phyloP scores from a whole-genome alignment of 2,329 filamentous ascomycete genomes.

The Aspergillus puulaauensis region DNA sequence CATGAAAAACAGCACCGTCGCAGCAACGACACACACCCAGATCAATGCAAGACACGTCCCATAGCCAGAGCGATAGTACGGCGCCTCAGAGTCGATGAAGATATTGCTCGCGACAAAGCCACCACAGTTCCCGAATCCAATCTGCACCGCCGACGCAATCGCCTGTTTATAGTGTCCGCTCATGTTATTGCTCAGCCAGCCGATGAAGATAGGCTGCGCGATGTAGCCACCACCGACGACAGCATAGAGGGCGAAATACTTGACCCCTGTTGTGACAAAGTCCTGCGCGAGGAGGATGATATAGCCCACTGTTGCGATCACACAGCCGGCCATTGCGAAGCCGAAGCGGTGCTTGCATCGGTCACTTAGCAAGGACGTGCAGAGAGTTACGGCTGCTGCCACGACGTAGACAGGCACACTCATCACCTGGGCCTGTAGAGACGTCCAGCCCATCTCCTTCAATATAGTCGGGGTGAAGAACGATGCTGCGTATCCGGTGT shows the following conservation, averaged over 20 bases:
- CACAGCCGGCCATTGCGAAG: conserved; percentile 12
- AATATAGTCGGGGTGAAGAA: conserved; percentile 37
- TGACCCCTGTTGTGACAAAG: conserved; percentile 6
- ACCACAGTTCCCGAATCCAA: conserved; percentile 47
- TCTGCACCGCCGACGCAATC: conserved; percentile 42
- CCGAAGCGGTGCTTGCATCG: conserved; percentile 13
- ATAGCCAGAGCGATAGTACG: conserved; percentile 40
- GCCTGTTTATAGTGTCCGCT: conserved; percentile 41
- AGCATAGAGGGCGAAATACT: conserved; percentile 27
- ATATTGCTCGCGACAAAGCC: conserved; percentile 45
- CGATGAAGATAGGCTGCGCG: conserved; percentile 35
- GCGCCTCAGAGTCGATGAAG: conserved; percentile 40
- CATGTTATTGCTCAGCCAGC: conserved; percentile 42
- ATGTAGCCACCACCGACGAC: conserved; percentile 25
- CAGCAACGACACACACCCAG: conserved; percentile 11
- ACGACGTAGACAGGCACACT: conserved; percentile 33
- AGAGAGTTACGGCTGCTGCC: conserved; percentile 25
- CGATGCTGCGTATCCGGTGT: conserved; percentile 15
- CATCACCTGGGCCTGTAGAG: conserved; percentile 31
- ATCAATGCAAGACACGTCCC: conserved; percentile 34
- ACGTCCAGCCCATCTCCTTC: conserved; percentile 31
- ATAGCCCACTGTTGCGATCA: conserved; percentile 14
- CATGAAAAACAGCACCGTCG: conserved; percentile 4
- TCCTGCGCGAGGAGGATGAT: conserved; percentile 10
- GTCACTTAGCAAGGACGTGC: conserved; percentile 14